These are phyloP conservation scores for Eimeria sp. DNA, from an alignment of 169 alveolate genomes.

Conservation along the genomic window DNA sequence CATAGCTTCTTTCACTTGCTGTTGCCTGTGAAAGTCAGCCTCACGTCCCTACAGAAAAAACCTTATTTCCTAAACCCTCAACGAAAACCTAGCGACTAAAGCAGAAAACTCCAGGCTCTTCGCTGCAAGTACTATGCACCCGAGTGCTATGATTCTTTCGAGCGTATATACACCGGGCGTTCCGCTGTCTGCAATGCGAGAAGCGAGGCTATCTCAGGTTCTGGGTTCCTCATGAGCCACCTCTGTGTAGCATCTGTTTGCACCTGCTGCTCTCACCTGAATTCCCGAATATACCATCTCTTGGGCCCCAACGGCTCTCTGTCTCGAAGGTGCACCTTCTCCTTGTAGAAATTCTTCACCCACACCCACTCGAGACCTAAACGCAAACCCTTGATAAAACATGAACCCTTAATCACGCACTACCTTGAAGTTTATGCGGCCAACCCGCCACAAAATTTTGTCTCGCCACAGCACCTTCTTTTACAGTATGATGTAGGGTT, in stretches of 20 bases:
- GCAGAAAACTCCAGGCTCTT: background rate
- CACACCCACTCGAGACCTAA: conserved; percentile 94
- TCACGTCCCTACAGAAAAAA: background rate
- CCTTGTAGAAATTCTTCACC: conserved; percentile 89
- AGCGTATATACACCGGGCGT: background rate
- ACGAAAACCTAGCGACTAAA: background rate
- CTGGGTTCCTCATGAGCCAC: too few species aligned
- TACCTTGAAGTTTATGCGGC: background rate
- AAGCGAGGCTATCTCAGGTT: too few species aligned
- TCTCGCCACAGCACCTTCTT: background rate
- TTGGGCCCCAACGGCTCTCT: conserved; percentile 91
- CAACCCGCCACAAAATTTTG: background rate
- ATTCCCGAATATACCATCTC: conserved; percentile 91
- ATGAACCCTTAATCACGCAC: background rate
- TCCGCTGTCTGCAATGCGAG: background rate
- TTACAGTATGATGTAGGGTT: background rate
- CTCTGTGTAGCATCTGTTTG: background rate
- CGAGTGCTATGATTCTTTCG: background rate
- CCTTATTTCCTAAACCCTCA: background rate
- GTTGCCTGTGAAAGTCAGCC: conserved; percentile 61
- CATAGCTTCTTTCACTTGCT: conserved; percentile 83
- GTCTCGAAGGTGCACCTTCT: conserved; percentile 90
- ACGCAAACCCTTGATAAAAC: background rate
- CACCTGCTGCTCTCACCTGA: conserved; percentile 52
- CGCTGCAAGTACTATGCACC: background rate